Percentiles rank a stretch among this genome's conserved stretches.
Evolutionary conservation across 106 monocot species (phyloP).

Genomic region (Posidonia australis): DNA sequence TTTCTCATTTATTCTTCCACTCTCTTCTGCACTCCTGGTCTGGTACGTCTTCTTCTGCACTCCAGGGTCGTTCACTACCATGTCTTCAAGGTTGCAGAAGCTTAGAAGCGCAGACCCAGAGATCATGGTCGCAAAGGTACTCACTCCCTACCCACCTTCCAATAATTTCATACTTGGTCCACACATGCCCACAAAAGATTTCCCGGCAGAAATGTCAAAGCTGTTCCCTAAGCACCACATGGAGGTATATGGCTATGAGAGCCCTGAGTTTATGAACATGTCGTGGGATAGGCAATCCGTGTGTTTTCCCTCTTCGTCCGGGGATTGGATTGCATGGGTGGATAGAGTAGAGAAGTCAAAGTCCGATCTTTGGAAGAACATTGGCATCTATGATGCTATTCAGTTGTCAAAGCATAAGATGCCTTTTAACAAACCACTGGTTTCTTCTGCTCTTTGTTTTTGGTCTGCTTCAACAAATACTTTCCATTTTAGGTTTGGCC

Average conservation of each 20-base stretch:
- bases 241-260: background rate
- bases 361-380: background rate
- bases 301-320: background rate
- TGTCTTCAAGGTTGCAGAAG: background rate
- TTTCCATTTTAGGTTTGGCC: background rate
- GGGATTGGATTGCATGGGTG: background rate
- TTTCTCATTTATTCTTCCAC: too few relatives aligned
- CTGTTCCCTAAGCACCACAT: background rate
- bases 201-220: background rate
- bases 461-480: background rate
- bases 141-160: background rate
- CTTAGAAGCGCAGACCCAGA: background rate
- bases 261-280: background rate
- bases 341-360: background rate
- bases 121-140: background rate
- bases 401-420: background rate
- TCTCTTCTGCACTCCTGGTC: too few relatives aligned
- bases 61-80: too few relatives aligned
- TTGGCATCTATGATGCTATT: background rate
- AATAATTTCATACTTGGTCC: background rate
- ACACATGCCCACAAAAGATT: background rate
- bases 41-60: too few relatives aligned
- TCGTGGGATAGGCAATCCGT: background rate
- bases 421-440: background rate
- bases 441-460: conserved; percentile 8